Percentiles rank a stretch among this genome's conserved stretches.
Evolutionary conservation across 345 rosid species (phyloP).

Genomic region (Citrus medica): DNA sequence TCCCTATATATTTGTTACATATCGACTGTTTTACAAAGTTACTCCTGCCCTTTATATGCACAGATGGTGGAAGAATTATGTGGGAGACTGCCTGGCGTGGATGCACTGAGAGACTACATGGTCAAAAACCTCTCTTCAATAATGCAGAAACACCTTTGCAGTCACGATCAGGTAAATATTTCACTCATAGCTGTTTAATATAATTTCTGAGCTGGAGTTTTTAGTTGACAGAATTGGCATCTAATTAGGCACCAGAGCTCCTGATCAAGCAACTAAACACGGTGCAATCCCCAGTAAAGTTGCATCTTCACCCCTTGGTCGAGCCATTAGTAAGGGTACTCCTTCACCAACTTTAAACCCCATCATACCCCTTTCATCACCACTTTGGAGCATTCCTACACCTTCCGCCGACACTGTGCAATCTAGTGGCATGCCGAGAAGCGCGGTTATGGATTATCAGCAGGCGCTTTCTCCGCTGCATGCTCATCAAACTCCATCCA

Average conservation of each 20-base stretch:
- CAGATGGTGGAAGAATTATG: constrained; percentile 76
- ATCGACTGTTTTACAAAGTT: not conserved
- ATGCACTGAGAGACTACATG: constrained; percentile 52
- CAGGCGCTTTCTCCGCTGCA: constrained; percentile 60
- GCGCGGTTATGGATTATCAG: constrained; percentile 56
- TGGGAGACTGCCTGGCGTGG: constrained; percentile 90
- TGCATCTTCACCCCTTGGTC: constrained; percentile 45
- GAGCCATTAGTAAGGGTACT: constrained; percentile 52
- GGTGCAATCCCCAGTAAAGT: constrained; percentile 41
- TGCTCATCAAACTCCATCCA: constrained; percentile 62
- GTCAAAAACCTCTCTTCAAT: constrained; percentile 45
- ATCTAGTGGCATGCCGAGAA: constrained; percentile 56
- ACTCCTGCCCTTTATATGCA: constrained; percentile 12
- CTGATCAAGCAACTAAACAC: constrained; percentile 51
- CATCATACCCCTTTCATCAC: constrained; percentile 70
- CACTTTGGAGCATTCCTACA: constrained; percentile 69
- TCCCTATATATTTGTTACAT: constrained; percentile 11
- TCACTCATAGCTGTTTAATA: not conserved
- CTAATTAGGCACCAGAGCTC: constrained; percentile 36
- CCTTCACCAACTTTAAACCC: constrained; percentile 47
- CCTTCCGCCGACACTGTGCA: constrained; percentile 59
- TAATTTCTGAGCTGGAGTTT: constrained; percentile 6
- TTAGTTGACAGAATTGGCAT: constrained; percentile 17
- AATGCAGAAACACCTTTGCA: constrained; percentile 70
- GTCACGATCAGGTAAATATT: constrained; percentile 56